A percentile compares a stretch with the other conserved stretches of the same genome.
Evolutionary conservation across 257 asterid species (phyloP).

Genomic region (Solanum etuberosum): DNA sequence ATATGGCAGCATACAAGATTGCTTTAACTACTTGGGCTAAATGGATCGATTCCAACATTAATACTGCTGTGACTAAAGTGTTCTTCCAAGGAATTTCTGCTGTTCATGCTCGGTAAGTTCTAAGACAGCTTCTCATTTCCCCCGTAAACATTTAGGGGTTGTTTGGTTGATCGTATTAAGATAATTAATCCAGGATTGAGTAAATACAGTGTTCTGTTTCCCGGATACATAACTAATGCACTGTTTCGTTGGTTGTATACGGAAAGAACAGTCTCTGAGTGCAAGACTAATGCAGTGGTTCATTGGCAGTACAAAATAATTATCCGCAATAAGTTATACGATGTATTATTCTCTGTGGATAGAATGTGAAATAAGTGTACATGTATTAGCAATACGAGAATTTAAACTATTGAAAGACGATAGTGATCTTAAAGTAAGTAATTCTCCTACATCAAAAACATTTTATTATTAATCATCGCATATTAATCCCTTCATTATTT

Average conservation of each 20-base stretch:
- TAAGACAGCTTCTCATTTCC: background rate
- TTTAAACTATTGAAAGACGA: background rate
- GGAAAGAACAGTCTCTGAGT: background rate
- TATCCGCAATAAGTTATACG: background rate
- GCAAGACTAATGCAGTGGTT: background rate
- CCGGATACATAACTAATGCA: background rate
- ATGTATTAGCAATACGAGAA: background rate
- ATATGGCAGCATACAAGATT: constrained; percentile 40
- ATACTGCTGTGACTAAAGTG: constrained; percentile 32
- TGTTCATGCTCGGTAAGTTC: constrained; percentile 42
- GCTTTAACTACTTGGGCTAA: constrained; percentile 71
- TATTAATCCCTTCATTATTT: background rate
- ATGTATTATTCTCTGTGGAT: background rate
- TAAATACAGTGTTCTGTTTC: background rate
- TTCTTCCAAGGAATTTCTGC: constrained; percentile 72
- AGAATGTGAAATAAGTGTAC: background rate
- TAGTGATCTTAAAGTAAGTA: background rate
- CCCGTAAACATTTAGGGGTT: background rate
- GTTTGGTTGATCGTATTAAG: background rate
- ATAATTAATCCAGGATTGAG: background rate
- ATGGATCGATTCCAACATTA: constrained; percentile 58
- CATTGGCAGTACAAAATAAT: background rate
- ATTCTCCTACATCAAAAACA: no score
- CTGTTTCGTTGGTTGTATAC: background rate
- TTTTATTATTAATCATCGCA: background rate